Base-by-base conservation (phyloP, 2,329 filamentous ascomycete genomes). In the Cordyceps pruinosa region DNA sequence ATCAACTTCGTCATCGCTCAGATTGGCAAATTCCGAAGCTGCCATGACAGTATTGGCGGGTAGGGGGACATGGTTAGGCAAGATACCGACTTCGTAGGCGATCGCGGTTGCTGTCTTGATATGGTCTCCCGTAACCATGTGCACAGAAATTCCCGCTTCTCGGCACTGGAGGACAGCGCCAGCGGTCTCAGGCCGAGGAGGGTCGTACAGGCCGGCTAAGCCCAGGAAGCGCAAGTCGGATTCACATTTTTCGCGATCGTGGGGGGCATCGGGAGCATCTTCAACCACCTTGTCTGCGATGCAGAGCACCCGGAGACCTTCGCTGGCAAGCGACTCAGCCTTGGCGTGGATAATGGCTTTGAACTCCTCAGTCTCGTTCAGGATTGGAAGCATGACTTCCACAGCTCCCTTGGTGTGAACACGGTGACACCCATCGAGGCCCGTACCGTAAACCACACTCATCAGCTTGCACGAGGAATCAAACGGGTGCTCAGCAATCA, bases 401-500 rank as follows among this genome's bases (percentile, higher is more conserved):
- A 81, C 73, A 1, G 82, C 82, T 41, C 82, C 82, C 65, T 84
- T 85, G 65, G 79, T 78, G 61, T 81, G 83, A 19, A 82, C 75
- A 13, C 73, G 70, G 47, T 67, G 66, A 12, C 68, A 66, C 12
- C 68, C 65, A 25, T 71, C 70, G 17, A 69, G 19, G 2, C 66
- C 68, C 44, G 64, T 68, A 8, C 69, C 68, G 44, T 86, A 88
- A 28, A 89, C 79, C 49, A 89, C 86, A 37, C 84, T 86, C 87
- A 90, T 90, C 58, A 85, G 80, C 73, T 90, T 90, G 69, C 86
- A 81, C 37, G 82, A 82, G 0, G 86, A 89, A 67, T 90, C 86
- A 65, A 90, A 90, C 2, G 86, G 86, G 55, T 86, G 86, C 64
- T 90, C 87, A 1, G 82, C 79, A 10, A 87, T 64, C 45, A 85